Conservation (phyloP, 257 asterid genomes). For the Nicotiana tabacum region DNA sequence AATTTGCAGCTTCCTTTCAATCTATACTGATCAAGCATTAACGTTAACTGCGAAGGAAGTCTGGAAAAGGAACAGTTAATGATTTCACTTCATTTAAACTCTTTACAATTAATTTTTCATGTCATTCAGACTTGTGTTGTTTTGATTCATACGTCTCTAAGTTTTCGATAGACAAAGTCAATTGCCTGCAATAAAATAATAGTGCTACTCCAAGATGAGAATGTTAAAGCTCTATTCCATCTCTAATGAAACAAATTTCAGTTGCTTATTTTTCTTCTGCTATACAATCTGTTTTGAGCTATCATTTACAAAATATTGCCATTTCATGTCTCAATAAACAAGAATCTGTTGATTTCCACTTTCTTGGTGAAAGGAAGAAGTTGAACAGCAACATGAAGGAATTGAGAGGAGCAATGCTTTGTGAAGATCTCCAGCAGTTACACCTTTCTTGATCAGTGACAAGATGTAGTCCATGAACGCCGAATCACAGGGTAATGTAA, state of each 20-base stretch:
- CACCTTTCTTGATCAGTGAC: constrained; percentile 19
- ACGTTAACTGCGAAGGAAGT: too few species aligned
- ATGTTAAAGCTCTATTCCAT: not conserved
- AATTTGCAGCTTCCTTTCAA: too few species aligned
- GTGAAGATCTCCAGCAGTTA: constrained; percentile 22
- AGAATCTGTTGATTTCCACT: not conserved
- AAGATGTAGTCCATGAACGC: constrained; percentile 17
- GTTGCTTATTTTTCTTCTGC: not conserved
- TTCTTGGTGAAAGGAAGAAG: not conserved
- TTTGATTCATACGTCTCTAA: too few species aligned
- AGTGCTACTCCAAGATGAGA: not conserved
- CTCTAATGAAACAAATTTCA: not conserved
- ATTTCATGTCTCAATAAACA: not conserved
- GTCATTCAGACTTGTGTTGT: too few species aligned
- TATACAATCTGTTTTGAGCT: not conserved
- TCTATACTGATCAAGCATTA: too few species aligned
- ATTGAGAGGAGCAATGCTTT: constrained; percentile 27
- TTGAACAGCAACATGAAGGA: not conserved
- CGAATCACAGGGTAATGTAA: constrained; percentile 26
- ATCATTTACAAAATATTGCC: not conserved
- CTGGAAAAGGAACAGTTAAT: too few species aligned
- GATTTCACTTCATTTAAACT: too few species aligned
- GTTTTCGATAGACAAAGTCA: not conserved
- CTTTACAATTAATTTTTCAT: too few species aligned
- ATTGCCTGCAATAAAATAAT: not conserved